Conservation (phyloP, 139 green algal genomes). For the Tetradesmus obliquus region DNA sequence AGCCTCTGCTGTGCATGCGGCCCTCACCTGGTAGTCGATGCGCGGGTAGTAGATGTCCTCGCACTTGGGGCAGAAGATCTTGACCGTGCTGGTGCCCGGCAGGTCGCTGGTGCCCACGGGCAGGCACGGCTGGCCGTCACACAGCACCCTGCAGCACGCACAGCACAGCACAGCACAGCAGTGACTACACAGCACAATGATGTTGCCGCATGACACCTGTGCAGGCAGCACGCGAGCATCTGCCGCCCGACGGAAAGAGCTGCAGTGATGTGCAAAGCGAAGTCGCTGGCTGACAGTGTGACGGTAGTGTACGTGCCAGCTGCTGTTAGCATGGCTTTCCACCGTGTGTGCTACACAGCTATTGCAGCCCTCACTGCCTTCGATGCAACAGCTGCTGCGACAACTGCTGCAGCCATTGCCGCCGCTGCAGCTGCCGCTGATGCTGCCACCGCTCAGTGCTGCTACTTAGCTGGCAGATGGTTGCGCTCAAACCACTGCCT, state of each 20-base stretch:
- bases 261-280: too few species aligned
- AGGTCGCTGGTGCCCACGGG: constrained; percentile 92
- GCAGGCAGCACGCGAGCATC: too few species aligned
- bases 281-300: too few species aligned
- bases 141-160: constrained; percentile 74
- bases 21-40: constrained; percentile 66
- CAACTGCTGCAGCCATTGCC: neutral
- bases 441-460: neutral
- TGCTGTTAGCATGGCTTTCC: neutral
- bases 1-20: too few species aligned
- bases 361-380: neutral
- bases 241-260: too few species aligned
- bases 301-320: neutral
- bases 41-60: constrained; percentile 95
- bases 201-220: neutral
- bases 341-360: neutral
- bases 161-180: neutral
- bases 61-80: constrained; percentile 95
- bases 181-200: neutral
- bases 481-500: too few species aligned
- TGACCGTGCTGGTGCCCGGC: constrained; percentile 90
- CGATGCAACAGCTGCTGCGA: neutral
- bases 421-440: neutral
- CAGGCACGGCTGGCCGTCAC: constrained; percentile 92
- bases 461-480: too few species aligned